A percentile compares a stretch with the other conserved stretches of the same genome.
These are phyloP conservation scores for Lactarius evosmus DNA, from an alignment of 768 basidiomycete genomes.

Conservation along the genomic window DNA sequence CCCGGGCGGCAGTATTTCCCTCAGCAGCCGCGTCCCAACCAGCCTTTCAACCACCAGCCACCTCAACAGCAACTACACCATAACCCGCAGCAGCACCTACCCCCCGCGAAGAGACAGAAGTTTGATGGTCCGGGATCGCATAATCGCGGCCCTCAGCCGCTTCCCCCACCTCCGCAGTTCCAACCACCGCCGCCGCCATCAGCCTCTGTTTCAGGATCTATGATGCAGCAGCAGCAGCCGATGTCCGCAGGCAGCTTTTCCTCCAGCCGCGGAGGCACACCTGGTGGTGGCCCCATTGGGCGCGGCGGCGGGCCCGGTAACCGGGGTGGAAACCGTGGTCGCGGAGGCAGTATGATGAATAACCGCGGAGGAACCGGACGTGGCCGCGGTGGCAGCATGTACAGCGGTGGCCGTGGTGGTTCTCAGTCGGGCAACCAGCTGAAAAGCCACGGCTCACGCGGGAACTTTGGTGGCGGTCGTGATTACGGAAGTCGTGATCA, in stretches of 20 bases:
- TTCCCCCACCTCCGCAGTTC: conserved; percentile 65
- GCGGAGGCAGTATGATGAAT: conserved; percentile 51
- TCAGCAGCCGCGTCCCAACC: conserved; percentile 44
- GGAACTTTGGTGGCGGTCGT: conserved; percentile 56
- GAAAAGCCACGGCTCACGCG: conserved; percentile 62
- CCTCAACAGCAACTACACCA: conserved; percentile 50
- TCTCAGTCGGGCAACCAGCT: conserved; percentile 44
- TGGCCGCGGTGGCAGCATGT: conserved; percentile 40
- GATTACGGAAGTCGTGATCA: conserved; percentile 59
- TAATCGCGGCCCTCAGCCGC: conserved; percentile 53
- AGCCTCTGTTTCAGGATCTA: conserved; percentile 32
- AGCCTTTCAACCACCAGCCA: conserved; percentile 35
- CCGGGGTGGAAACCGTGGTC: conserved; percentile 41
- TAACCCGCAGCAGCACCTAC: conserved; percentile 73
- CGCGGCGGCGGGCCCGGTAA: conserved; percentile 46
- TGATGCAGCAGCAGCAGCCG: conserved; percentile 39
- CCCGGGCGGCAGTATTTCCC: conserved; percentile 46
- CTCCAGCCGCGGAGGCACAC: conserved; percentile 40
- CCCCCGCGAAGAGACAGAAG: conserved; percentile 87
- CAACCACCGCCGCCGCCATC: conserved; percentile 53
- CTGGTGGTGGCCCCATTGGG: conserved; percentile 37
- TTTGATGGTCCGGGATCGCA: conserved; percentile 51
- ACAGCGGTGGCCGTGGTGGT: conserved; percentile 44
- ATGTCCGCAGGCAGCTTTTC: conserved; percentile 31
- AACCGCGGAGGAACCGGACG: conserved; percentile 38